Base-by-base conservation (phyloP, 2,329 filamentous ascomycete genomes). In the Orbilia oligospora region DNA sequence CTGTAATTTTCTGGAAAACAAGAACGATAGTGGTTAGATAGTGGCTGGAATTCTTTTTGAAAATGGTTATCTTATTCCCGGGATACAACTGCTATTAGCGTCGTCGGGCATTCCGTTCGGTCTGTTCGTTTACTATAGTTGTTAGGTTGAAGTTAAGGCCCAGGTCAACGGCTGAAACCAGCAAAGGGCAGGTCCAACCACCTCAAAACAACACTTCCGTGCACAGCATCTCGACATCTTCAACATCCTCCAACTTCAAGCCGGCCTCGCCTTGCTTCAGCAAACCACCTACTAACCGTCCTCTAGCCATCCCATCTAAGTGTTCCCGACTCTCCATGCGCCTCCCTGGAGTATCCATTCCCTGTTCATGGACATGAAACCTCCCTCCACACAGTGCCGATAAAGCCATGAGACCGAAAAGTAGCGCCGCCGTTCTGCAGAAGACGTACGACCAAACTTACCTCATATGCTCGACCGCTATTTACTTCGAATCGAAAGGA, bases 361-460 rank as follows among this genome's bases (percentile, higher is more conserved):
- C 30, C 30, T 51, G 41, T 75, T 65, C 18, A 76, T 71, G 72
- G 72, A 58, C 66, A 27, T 20, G 27, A 41, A 38, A 51, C 46
- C n/a, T 49, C 18, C 41, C 65, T 20, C 36, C 55, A 55, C 36
- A 22, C 1, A 20, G 22, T 36, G 20, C 16, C 58, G 27, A 36
- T 68, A 41, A 68, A 61, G 36, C 55, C 63, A 85, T 88, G 86
- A 87, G 87, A 83, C 86, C 86, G 84, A 90, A 90, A 83, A 87
- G 87, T 80, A 69, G 66, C 27, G 88, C 90, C 83, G 90, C 92
- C 85, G 90, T 90, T 80, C 90, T 97, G 84, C 95, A 98, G 86
- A 97, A 97, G 88, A 97, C 94, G 71, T 98, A 98, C 86, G 95
- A 98, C 86, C 94, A 98, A 85, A 94, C 92, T 85, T 97, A 97